Base-by-base conservation (phyloP, 2,329 filamentous ascomycete genomes). In the Neurospora sp. region DNA sequence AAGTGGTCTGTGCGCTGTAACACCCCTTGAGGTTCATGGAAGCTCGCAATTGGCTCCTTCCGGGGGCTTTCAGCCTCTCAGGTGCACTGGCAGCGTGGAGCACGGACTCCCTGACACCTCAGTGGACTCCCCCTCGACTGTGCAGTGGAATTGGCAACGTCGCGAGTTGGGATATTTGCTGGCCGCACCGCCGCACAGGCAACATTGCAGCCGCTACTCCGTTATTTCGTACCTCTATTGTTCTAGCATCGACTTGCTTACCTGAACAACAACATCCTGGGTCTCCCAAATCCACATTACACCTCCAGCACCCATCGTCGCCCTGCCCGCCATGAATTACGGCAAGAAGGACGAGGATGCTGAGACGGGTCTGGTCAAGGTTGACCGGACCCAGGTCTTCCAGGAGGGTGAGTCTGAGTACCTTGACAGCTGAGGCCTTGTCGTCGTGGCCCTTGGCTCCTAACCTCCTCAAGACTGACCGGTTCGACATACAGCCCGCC, bases 331-430 rank as follows among this genome's bases (percentile, higher is more conserved):
- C 79, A 97, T 97, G 94, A 96, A 91, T 83, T 97, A 96, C 88
- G 91, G 95, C 86, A 99, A 99, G 86, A 98, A 97, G 87, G 95
- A 99, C 82, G 96, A 98, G 87, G 96, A 99, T 85, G 92, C 91
- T 79, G 95, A 97, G 80, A 88, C 91, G 80, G 91, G 92, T 79
- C 88, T 98, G 85, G 91, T 98, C 86, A 97, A 95, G 87, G 93
- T 98, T 78, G 96, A 99, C 84, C 91, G 96, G 78, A 97, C 95
- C 70, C 93, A 95, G 77, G 96, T 99, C 74, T 98, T 98, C 82
- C 96, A 98, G 85, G 96, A 99, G 91, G 96, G 96, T 97, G 82
- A 79, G 85, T 76, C 38, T 28, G 15, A 62, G 23, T 62, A 62
- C 52, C 28, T 62, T 33, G 52, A 33, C 52, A 62, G 23, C 40